A percentile compares a stretch with the other conserved stretches of the same genome.
Conservation (phyloP, 768 basidiomycete species). For the Tephrocybe rancida region DNA sequence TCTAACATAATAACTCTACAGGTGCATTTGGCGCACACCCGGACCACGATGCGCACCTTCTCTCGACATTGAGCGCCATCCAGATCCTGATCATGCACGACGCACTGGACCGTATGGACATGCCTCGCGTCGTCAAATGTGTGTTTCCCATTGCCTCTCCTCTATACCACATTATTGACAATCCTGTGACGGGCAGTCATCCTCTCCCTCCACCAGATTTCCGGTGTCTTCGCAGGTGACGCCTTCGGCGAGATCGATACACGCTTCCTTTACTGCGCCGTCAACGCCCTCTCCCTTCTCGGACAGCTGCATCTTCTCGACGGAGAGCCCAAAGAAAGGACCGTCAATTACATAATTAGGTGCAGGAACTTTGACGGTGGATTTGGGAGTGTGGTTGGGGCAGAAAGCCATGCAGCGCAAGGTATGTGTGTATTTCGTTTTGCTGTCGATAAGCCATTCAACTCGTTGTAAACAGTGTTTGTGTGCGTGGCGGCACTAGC, state of each 20-base stretch:
- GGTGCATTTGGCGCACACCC: slow-evolving; percentile 94
- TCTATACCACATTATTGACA: not conserved
- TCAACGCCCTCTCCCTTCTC: slow-evolving; percentile 80
- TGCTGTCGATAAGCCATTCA: not conserved
- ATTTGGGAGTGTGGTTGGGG: slow-evolving; percentile 82
- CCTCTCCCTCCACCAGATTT: slow-evolving; percentile 79
- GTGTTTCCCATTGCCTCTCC: slow-evolving; percentile 23
- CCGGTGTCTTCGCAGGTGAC: slow-evolving; percentile 91
- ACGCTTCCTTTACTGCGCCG: slow-evolving; percentile 88
- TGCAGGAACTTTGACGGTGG: slow-evolving; percentile 97
- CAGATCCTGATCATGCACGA: slow-evolving; percentile 90
- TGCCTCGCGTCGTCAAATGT: slow-evolving; percentile 77
- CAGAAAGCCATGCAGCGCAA: slow-evolving; percentile 92
- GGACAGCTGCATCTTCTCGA: slow-evolving; percentile 73
- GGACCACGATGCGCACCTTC: slow-evolving; percentile 88
- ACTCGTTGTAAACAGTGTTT: slow-evolving; percentile 57
- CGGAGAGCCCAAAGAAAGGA: slow-evolving; percentile 60
- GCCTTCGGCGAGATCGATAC: slow-evolving; percentile 91
- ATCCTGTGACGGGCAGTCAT: slow-evolving; percentile 57
- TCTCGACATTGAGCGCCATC: slow-evolving; percentile 86
- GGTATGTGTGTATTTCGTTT: slow-evolving; percentile 45
- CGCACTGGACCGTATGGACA: slow-evolving; percentile 72
- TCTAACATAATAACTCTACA: slow-evolving; percentile 29
- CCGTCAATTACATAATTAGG: slow-evolving; percentile 68
- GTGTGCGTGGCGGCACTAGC: slow-evolving; percentile 88